phyloP scores from a whole-genome alignment of 1,284 basidiomycete species.

The Phylloporus sp. region DNA sequence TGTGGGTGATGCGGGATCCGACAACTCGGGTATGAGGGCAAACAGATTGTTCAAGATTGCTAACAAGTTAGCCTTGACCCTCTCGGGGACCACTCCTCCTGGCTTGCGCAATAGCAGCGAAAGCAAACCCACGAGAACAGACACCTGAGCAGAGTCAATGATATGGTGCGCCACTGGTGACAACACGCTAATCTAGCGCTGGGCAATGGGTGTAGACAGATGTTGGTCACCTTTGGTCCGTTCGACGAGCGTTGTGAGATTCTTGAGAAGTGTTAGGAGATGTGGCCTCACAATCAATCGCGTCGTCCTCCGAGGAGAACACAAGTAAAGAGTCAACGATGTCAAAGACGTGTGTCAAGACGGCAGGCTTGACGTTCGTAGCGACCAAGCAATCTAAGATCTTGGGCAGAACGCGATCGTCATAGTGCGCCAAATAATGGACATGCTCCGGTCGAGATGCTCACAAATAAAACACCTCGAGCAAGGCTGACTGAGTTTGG shows the following conservation, averaged over 20 bases:
- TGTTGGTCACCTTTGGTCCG: slow-evolving; percentile 63
- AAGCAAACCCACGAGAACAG: slow-evolving; percentile 78
- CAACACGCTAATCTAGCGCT: slow-evolving; percentile 85
- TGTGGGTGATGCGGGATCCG: slow-evolving; percentile 55
- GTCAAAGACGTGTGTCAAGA: slow-evolving; percentile 86
- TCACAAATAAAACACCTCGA: slow-evolving; percentile 90
- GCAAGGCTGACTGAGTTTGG: slow-evolving; percentile 88
- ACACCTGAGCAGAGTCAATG: slow-evolving; percentile 75
- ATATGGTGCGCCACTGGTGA: slow-evolving; percentile 84
- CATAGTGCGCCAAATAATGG: slow-evolving; percentile 73
- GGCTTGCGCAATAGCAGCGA: slow-evolving; percentile 85
- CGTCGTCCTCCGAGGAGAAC: slow-evolving; percentile 59
- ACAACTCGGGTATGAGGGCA: slow-evolving; percentile 75
- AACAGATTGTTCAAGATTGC: slow-evolving; percentile 80
- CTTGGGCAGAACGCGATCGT: slow-evolving; percentile 76
- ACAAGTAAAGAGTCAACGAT: slow-evolving; percentile 81
- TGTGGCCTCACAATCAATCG: slow-evolving; percentile 78
- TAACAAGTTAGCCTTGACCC: slow-evolving; percentile 86
- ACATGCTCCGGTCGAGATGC: slow-evolving; percentile 67
- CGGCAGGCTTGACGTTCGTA: slow-evolving; percentile 86
- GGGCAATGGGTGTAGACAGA: slow-evolving; percentile 77
- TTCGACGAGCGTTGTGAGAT: slow-evolving; percentile 78
- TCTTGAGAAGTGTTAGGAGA: slow-evolving; percentile 78
- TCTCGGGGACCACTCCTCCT: slow-evolving; percentile 82
- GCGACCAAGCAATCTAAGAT: slow-evolving; percentile 85